Evolutionary conservation across 2,329 filamentous ascomycete genomes (phyloP).

Genomic region (Colletotrichum brevisporum): DNA sequence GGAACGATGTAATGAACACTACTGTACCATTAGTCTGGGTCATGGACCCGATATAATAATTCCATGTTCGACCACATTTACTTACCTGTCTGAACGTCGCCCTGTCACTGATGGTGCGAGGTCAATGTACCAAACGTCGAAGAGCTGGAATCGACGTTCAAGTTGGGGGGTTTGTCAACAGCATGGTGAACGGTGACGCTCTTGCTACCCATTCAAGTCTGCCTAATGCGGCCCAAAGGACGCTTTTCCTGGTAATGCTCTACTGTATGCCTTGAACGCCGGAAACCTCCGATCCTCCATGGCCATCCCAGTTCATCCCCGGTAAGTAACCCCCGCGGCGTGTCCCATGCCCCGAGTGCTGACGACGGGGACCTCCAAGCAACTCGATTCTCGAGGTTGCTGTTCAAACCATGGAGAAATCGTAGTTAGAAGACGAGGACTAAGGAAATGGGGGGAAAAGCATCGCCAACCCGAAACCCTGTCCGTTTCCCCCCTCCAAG

Average conservation of each 20-base stretch:
- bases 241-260: constrained; percentile 25
- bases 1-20: constrained; percentile 32
- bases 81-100: neutral
- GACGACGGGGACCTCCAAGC: too few species aligned
- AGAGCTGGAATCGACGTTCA: too few species aligned
- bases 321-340: neutral
- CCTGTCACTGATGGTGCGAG: neutral
- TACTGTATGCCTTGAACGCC: constrained; percentile 34
- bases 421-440: neutral
- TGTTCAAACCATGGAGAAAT: neutral
- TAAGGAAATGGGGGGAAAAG: neutral
- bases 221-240: constrained; percentile 26
- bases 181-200: neutral
- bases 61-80: neutral
- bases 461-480: constrained; percentile 1
- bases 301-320: neutral
- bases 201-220: constrained; percentile 19
- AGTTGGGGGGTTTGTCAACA: neutral
- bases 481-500: constrained; percentile 6
- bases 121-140: too few species aligned
- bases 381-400: neutral
- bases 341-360: neutral
- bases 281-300: neutral
- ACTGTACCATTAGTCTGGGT: constrained; percentile 26
- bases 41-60: constrained; percentile 13